Base-by-base conservation (phyloP, 2,329 filamentous ascomycete genomes). In the Pseudogymnoascus pannorum region DNA sequence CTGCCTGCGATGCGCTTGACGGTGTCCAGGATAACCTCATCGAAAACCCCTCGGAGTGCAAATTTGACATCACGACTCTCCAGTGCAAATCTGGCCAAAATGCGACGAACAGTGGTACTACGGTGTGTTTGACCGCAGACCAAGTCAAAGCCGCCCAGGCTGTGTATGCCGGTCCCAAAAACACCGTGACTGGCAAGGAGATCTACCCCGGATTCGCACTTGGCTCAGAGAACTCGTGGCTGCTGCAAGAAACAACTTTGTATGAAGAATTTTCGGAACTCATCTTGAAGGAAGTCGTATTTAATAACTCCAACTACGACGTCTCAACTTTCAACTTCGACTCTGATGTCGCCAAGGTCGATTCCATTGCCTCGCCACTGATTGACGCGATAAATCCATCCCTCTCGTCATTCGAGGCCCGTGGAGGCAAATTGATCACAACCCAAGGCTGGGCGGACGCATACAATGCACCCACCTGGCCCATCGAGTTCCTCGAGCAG, bases 221-320 rank as follows among this genome's bases (percentile, higher is more conserved):
- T 12, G 75, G 76, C 40, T 75, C 73, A 4, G 76, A 78, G 59
- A 72, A 63, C 6, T 66, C 72, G 44, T 77, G 74, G 75, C 57
- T 70, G 4, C 9, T 64, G 1, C 75, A 76, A 62, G 73, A 77
- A 66, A 69, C 68, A 3, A 29, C 54, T 1, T 66, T 77, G 0
- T 69, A 73, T 3, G 40, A 72, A 4, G 68, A 66, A 3, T 78
- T 74, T 64, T 71, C 71, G 11, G 67, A 74, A 2, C 74, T 73
- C 1, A 72, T 77, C 8, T 62, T 78, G n/a, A 74, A 77, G 61
- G 76, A 78, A 58, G 67, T 77, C 12, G 74, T 76, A 5, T 77
- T 73, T 61, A 57, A 75, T 42, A 67, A 76, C 60, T 61, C 75
- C 5, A 65, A 58, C 22, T 78, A 75, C 60, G 66, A 77, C 62